Base-by-base conservation (phyloP, 805 yeast species). In the Tanozyma kutaoensis region DNA sequence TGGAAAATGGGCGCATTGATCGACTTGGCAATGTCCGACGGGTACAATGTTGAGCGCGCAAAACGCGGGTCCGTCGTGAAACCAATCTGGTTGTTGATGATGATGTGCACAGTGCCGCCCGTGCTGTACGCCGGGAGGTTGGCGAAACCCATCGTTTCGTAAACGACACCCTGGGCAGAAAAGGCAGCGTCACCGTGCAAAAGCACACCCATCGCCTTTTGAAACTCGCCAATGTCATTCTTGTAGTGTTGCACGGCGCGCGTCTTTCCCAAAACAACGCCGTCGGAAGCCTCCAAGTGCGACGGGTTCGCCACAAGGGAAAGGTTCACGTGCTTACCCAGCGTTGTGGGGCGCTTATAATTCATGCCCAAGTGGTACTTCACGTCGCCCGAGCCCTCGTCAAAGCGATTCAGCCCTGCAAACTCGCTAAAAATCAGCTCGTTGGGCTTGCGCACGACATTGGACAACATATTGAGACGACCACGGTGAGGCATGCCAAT, bases 401-500 rank as follows among this genome's bases (percentile, higher is more conserved):
- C 95, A 43, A 77, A 73, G 45, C 78, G 76, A 45, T 77, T 72
- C 20, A 93, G 76, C 37, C 98, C 98, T 29, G 85, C 69, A 55
- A 91, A 91, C 66, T 91, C 98, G 28, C 93, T 76, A 58, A 91
- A 88, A 50, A 91, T 91, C 27, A 95, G 85, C 65, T 88, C 97
- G 54, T 91, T 86, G 46, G 98, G 97, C 58, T 91, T 91, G 64
- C 98, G 80, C 26, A 91, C 96, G 45, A 91, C 97, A 63, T 91
- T 91, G 34, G 97, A 84, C 58, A 91, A 72, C 77, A 91, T 86
- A 58, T 91, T 91, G 47, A 91, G 69, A 66, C 99, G 77, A 62
- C 99, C 99, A 71, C 99, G 81, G 62, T 91, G 99, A 28, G 99
- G 96, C 97, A 91, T 91, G 65, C 99, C 99, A 45, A 91, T 78